phyloP scores from a whole-genome alignment of 768 basidiomycete genomes.

The Nidularia sp. region DNA sequence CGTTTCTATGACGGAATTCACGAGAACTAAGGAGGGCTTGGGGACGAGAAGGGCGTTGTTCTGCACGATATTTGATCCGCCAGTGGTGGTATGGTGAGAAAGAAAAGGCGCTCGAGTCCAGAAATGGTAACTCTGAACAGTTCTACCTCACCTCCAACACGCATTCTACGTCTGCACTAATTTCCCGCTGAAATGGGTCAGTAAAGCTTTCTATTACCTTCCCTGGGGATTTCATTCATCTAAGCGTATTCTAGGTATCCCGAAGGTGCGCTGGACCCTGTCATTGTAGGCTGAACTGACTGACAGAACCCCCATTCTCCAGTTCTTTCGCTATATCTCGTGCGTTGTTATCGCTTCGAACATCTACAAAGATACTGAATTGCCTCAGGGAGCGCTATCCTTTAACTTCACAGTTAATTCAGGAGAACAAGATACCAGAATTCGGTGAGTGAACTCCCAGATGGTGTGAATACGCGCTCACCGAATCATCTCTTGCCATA shows the following conservation, averaged over 20 bases:
- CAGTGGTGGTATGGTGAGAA: background rate
- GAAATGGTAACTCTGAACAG: constrained; percentile 2
- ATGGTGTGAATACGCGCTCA: no score
- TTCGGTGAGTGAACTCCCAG: constrained; percentile 60
- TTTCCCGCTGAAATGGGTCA: constrained; percentile 16
- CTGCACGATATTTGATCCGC: no score
- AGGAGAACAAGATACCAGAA: constrained; percentile 98
- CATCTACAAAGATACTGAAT: background rate
- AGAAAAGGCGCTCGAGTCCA: background rate
- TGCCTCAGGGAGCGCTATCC: constrained; percentile 87
- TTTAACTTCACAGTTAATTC: constrained; percentile 93
- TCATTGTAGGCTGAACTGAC: background rate
- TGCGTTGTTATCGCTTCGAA: constrained; percentile 32
- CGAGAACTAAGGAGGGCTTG: no score
- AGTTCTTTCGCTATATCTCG: constrained; percentile 99
- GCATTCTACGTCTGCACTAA: constrained; percentile 1
- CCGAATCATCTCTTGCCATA: constrained; percentile 15
- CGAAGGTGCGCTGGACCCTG: constrained; percentile 45
- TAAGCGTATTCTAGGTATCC: constrained; percentile 42
- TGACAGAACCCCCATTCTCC: background rate
- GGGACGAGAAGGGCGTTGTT: no score
- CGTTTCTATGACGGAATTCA: no score
- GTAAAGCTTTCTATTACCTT: background rate
- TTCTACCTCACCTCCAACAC: constrained; percentile 13
- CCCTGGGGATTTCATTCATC: constrained; percentile 1